These are phyloP conservation scores for Candida tallmaniae DNA, from an alignment of 805 yeast genomes.

Conservation along the genomic window DNA sequence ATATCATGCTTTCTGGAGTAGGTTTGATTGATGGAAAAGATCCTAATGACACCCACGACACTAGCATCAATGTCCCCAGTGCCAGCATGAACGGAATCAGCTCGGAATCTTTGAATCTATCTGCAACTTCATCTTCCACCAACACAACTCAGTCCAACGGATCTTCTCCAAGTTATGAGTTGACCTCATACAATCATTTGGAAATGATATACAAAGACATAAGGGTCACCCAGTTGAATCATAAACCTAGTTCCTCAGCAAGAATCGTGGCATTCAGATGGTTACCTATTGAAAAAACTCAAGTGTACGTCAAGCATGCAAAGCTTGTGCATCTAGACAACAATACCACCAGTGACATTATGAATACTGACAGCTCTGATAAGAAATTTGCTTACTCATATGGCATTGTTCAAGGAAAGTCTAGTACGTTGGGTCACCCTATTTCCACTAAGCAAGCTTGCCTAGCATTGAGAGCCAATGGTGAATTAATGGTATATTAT, in stretches of 20 bases:
- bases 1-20: conserved; percentile 39
- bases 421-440: conserved; percentile 67
- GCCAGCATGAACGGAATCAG: conserved; percentile 13
- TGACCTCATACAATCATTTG: conserved; percentile 41
- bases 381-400: conserved; percentile 40
- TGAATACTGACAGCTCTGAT: not conserved
- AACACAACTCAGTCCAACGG: conserved; percentile 15
- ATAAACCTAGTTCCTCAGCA: conserved; percentile 12
- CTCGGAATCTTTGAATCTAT: conserved; percentile 9
- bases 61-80: conserved; percentile 7
- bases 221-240: conserved; percentile 10
- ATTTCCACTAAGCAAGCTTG: conserved; percentile 65
- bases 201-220: conserved; percentile 48
- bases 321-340: conserved; percentile 19
- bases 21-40: conserved; percentile 29
- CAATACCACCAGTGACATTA: not conserved
- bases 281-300: conserved; percentile 70
- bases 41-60: conserved; percentile 21
- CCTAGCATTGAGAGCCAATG: conserved; percentile 59
- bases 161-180: conserved; percentile 34
- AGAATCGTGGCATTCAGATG: conserved; percentile 54
- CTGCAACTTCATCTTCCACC: conserved; percentile 14
- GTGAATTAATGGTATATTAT: conserved; percentile 54
- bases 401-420: conserved; percentile 53
- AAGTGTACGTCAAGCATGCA: conserved; percentile 59